Evolutionary conservation across 306 rosid genomes (phyloP), one percentile per base, ranked within the genome.

Genomic region (Fragaria iinumae): DNA sequence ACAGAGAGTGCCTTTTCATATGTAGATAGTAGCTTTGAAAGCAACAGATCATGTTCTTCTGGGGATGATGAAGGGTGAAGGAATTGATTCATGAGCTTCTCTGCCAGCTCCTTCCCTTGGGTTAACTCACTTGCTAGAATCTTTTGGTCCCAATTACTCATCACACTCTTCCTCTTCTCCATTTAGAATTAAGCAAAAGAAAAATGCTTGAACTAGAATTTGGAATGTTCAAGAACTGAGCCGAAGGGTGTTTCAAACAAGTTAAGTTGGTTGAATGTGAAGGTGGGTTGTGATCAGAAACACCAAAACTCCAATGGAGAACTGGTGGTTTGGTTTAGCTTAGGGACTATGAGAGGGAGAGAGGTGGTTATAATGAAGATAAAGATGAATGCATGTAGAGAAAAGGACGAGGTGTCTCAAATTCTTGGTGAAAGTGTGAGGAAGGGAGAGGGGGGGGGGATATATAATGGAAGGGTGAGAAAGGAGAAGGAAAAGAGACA

Each of bases 101-200:
- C 56, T 41, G 94, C 84, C 11, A 86, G 85, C 80, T 90, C 86
- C 84, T 84, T 77, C 68, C 98, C 98, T 56, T 85, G 88, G 17
- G 12, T 81, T 59, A 93, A 76, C 78, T 93, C 96, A 63, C 67
- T 74, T 59, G 82, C 79, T 32, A 93, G 71, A 78, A 60, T 45
- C 71, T 70, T 63, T 72, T 84, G 84, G 68, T 84, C 97, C 74
- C 63, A 70, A 55, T 80, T 1, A 38, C 48, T 76, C 78, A 72
- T 67, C 32, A 45, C 20, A 36, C 48, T 11, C 71, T 62, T 75
- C 68, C 71, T 72, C 79, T 74, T 86, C 80, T 59, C 89, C 89
- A 81, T 86, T 81, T 29, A 29, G 50, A 21, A 20, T 20, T 25
- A 12, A 5, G 45, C 21, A 21, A 16, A 8, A 23, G n/a, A 25